These are phyloP conservation scores for Moniliophthora roreri DNA, from an alignment of 1,284 basidiomycete species.

Conservation along the genomic window DNA sequence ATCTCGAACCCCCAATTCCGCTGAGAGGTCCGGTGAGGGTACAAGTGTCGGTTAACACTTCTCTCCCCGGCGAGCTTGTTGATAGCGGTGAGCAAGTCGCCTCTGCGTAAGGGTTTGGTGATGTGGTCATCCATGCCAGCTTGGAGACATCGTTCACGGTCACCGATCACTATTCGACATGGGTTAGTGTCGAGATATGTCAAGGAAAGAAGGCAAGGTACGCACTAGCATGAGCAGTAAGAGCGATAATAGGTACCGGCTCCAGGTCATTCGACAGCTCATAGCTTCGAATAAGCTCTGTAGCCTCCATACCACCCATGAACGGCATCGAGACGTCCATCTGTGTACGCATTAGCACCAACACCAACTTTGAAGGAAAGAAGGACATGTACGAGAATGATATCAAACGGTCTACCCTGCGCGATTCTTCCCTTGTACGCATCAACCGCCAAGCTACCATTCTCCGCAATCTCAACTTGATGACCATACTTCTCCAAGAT, in stretches of 20 bases:
- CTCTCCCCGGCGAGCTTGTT: slow-evolving; percentile 62
- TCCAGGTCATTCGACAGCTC: slow-evolving; percentile 76
- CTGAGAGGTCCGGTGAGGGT: no score
- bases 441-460: slow-evolving; percentile 89
- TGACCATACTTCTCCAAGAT: slow-evolving; percentile 97
- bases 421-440: slow-evolving; percentile 81
- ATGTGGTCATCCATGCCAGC: slow-evolving; percentile 84
- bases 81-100: slow-evolving; percentile 76
- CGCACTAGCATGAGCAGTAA: slow-evolving; percentile 90
- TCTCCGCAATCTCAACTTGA: slow-evolving; percentile 96
- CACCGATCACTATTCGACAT: slow-evolving; percentile 83
- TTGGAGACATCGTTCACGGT: slow-evolving; percentile 89
- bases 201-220: slow-evolving; percentile 21
- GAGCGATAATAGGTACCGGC: slow-evolving; percentile 90
- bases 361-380: neutral
- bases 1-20: no score
- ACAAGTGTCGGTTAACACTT: neutral
- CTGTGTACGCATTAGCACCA: slow-evolving; percentile 34
- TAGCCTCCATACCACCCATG: slow-evolving; percentile 94
- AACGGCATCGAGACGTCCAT: slow-evolving; percentile 99
- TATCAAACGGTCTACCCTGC: slow-evolving; percentile 77
- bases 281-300: slow-evolving; percentile 77
- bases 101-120: slow-evolving; percentile 76
- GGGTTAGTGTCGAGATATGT: slow-evolving; percentile 8
- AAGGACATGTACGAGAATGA: slow-evolving; percentile 69